Conservation (phyloP, 1,284 basidiomycete genomes). For the Prillingera fragicola region DNA sequence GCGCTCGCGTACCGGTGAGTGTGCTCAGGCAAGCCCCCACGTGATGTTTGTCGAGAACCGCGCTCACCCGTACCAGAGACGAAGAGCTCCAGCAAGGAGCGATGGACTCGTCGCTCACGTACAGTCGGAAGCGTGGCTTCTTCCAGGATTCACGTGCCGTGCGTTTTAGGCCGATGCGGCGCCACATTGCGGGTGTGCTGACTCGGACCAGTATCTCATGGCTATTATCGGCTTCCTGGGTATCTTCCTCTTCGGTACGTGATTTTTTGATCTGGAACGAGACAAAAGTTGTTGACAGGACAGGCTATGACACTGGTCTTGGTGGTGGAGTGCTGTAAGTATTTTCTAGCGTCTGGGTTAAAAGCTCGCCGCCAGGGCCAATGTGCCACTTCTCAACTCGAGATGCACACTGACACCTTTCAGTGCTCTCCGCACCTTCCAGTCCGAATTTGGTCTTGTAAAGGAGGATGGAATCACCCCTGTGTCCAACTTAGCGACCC, state of each 20-base stretch:
- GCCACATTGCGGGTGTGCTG: neutral
- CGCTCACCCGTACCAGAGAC: neutral
- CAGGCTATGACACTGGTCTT: slow-evolving; percentile 17
- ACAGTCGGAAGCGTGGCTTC: too few relatives aligned
- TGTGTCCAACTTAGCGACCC: slow-evolving; percentile 22
- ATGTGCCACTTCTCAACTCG: neutral
- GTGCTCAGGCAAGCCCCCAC: too few relatives aligned
- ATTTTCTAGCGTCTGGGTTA: too few relatives aligned
- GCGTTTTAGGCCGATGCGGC: too few relatives aligned
- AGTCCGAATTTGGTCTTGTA: slow-evolving; percentile 57
- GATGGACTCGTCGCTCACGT: neutral
- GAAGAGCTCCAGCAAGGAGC: neutral
- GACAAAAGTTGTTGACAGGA: too few relatives aligned
- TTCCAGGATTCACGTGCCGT: slow-evolving; percentile 7
- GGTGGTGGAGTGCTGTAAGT: slow-evolving; percentile 33
- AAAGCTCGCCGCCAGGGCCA: neutral
- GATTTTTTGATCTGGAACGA: slow-evolving; percentile 49
- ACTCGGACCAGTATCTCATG: slow-evolving; percentile 49
- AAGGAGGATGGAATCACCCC: slow-evolving; percentile 41
- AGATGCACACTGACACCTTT: neutral
- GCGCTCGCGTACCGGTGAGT: neutral
- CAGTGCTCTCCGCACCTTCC: slow-evolving; percentile 60
- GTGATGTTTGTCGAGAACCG: too few relatives aligned
- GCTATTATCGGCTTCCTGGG: slow-evolving; percentile 71
- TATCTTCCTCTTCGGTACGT: slow-evolving; percentile 68